Evolutionary conservation across 352 stramenopile genomes (phyloP), one percentile per base, ranked within the genome.

Genomic region (Phytophthora lateralis): DNA sequence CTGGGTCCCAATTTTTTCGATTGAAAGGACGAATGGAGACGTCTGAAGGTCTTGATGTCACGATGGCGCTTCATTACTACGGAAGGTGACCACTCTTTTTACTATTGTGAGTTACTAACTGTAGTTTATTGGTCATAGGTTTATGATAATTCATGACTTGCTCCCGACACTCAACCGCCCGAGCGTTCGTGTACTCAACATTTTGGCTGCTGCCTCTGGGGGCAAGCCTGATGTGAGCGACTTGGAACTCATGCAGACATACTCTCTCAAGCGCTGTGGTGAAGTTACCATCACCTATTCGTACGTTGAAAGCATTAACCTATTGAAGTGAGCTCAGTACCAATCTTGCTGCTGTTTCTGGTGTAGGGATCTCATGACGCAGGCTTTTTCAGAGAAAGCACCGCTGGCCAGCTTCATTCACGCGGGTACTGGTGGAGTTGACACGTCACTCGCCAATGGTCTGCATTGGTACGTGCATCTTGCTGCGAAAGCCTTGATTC

Each of bases 11-110:
- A 60, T 60, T 1, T 9, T 66, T 14, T 55, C 57, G 6, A 3
- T 66, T n/a, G 10, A 66, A 66, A 8, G 46, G 46, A 6, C 49
- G 49, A n/a, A 66, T 41, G 10, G 48, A 60, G 43, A 54, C 38
- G 21, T 24, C 48, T 0, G 58, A 60, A 42, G 49, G 58, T 6
- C 58, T 60, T 15, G 58, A 66, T 24, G 30, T 66, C 3, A 61
- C 61, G 42, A 66, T 60, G 49, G 41, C 57, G 14, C 59, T 34
- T 3, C 60, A 68, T 45, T 68, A 54, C 38, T 63, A 63, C 20
- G 54, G 53, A 30, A 20, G 52, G 52, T 11, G 6, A 11, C 8
- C 4, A 29, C 2, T 11, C 2, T 32, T 11, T 32, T 32, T 32
- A 1, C 7, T 12, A 2, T 32, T 32, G 27, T 32, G 27, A 32